Base-by-base conservation (phyloP, 306 rosid genomes). In the Trifolium repens region DNA sequence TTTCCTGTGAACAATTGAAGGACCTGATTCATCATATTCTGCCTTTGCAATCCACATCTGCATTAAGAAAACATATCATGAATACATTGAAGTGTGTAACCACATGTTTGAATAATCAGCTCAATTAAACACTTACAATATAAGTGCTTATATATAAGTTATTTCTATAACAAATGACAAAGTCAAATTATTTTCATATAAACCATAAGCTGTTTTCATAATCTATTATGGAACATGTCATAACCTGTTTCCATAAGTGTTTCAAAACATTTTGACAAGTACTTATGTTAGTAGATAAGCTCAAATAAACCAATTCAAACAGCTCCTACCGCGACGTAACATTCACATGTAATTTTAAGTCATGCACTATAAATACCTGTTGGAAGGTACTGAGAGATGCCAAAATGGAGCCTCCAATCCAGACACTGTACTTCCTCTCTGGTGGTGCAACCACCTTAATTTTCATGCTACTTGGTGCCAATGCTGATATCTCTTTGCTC, bases 351-450 rank as follows among this genome's bases (percentile, higher is more conserved):
- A 40, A 10, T 5, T 46, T 15, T 7, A 62, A 49, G 27, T 59
- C 3, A 17, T 39, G 61, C 26, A 69, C 12, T 30, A 11, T 89
- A 93, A 24, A 11, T 89, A 93, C 98, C 98, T 94, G 98, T 86
- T 94, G 98, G 97, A 93, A 93, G 85, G 98, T 93, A 89, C 97
- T 93, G 87, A 93, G 98, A 67, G 98, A 93, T 32, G 98, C 98
- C 84, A 93, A 85, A 75, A 93, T 93, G 80, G 98, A 93, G 76
- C 98, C 98, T 72, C 98, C 98, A 60, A 93, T 93, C 97, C 97
- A 91, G 80, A 91, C 98, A 84, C 98, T 93, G 72, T 93, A 93
- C 86, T 93, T 93, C 81, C 98, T 85, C 88, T 93, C 98, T 0
- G 98, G 98, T 2, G 98, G 98, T 46, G 98, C 98, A 2, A 93